These are phyloP conservation scores for Populus tomentosa DNA, from an alignment of 441 rosid species.

Conservation along the genomic window DNA sequence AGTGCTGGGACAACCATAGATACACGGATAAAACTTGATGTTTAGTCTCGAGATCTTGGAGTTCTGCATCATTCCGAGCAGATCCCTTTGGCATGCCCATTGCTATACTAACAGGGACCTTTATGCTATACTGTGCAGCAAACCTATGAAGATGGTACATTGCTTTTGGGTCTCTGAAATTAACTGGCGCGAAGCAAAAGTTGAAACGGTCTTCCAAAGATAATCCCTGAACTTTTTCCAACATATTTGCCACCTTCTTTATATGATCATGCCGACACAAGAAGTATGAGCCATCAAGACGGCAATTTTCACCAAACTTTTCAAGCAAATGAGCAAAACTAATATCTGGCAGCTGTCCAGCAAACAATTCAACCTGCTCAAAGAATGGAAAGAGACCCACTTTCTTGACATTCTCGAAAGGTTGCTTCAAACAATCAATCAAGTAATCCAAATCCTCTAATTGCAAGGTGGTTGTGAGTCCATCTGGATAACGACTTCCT, in stretches of 20 bases:
- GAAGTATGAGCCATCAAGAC: slow-evolving; percentile 82
- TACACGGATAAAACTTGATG: slow-evolving; percentile 92
- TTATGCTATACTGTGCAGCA: slow-evolving; percentile 64
- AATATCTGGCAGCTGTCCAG: slow-evolving; percentile 56
- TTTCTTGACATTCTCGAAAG: slow-evolving; percentile 72
- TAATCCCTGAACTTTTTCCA: slow-evolving; percentile 72
- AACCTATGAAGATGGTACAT: slow-evolving; percentile 81
- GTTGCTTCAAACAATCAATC: slow-evolving; percentile 80
- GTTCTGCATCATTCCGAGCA: slow-evolving; percentile 75
- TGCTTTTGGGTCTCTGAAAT: slow-evolving; percentile 83
- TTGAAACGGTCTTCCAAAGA: slow-evolving; percentile 88
- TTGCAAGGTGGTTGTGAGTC: slow-evolving; percentile 79
- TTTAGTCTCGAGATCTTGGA: slow-evolving; percentile 76
- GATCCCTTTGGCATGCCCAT: slow-evolving; percentile 94
- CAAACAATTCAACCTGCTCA: slow-evolving; percentile 92
- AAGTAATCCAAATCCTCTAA: slow-evolving; percentile 69
- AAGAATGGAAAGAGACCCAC: slow-evolving; percentile 89
- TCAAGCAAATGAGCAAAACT: slow-evolving; percentile 74
- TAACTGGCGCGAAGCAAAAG: slow-evolving; percentile 97
- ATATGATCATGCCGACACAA: slow-evolving; percentile 78
- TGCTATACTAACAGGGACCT: slow-evolving; percentile 65
- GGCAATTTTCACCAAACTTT: slow-evolving; percentile 74
- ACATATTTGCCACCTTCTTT: slow-evolving; percentile 92
- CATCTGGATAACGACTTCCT: slow-evolving; percentile 87
- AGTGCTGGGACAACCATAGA: slow-evolving; percentile 92